Evolutionary conservation across 2,329 filamentous ascomycete genomes (phyloP).

Genomic region (Aspergillus sp.): DNA sequence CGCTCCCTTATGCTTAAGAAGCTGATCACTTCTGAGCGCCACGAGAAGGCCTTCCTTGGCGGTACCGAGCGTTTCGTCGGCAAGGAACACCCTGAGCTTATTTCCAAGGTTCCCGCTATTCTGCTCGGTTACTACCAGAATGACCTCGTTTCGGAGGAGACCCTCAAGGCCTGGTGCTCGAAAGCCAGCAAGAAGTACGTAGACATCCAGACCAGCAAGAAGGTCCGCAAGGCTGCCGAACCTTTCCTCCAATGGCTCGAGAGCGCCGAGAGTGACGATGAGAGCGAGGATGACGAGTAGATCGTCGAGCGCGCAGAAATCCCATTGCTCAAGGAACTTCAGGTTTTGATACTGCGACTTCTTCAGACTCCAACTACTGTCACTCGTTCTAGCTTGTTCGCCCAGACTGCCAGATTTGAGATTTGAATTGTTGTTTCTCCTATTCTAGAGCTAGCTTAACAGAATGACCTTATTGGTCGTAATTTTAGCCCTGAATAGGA

Average conservation of each 20-base stretch:
- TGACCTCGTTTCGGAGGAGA: slow-evolving; percentile 84
- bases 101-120: slow-evolving; percentile 77
- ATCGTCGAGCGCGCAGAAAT: slow-evolving; percentile 2
- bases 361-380: slow-evolving; percentile 9
- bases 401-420: slow-evolving; percentile 4
- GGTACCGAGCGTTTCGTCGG: slow-evolving; percentile 90
- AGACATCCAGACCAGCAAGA: slow-evolving; percentile 83
- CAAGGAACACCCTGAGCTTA: slow-evolving; percentile 77
- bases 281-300: slow-evolving; percentile 55
- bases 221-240: slow-evolving; percentile 92
- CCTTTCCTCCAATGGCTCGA: slow-evolving; percentile 93
- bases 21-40: slow-evolving; percentile 86
- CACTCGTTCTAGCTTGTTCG: slow-evolving; percentile 9
- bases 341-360: slow-evolving; percentile 1
- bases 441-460: slow-evolving; percentile 2
- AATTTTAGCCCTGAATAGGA: slow-evolving; percentile 6
- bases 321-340: slow-evolving; percentile 7
- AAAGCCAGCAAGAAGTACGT: slow-evolving; percentile 99
- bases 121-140: slow-evolving; percentile 87
- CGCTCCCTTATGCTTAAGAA: slow-evolving; percentile 88
- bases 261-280: slow-evolving; percentile 75
- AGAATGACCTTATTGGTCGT: not conserved
- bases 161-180: slow-evolving; percentile 84
- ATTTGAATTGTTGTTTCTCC: not conserved
- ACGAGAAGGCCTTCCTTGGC: slow-evolving; percentile 92